These are phyloP conservation scores for Aquilaria malaccensis DNA, from an alignment of 345 rosid species.

Conservation along the genomic window DNA sequence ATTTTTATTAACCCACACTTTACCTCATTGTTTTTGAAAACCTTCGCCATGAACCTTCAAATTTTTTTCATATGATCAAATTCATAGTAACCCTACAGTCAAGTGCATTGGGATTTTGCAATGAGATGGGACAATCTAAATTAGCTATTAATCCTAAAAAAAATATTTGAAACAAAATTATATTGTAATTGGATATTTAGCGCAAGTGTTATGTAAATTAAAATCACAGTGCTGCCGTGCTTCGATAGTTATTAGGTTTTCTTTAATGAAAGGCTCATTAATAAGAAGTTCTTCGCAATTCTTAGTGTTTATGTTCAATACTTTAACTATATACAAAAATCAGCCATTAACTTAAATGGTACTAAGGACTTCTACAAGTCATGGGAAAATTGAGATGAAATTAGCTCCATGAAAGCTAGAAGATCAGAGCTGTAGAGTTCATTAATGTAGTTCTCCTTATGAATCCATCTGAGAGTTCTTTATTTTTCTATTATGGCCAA, in stretches of 20 bases:
- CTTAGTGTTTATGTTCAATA: constrained; percentile 82
- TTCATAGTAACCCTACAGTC: constrained; percentile 55
- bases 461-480: no score
- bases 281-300: constrained; percentile 90
- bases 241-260: constrained; percentile 77
- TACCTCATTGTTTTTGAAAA: constrained; percentile 1
- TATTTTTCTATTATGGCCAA: no score
- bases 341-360: not conserved
- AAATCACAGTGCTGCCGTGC: constrained; percentile 21
- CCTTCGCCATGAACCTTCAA: constrained; percentile 87
- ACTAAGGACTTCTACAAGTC: no score
- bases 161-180: constrained; percentile 1
- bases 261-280: constrained; percentile 70
- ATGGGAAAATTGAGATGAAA: no score
- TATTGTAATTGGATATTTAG: constrained; percentile 1
- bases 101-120: constrained; percentile 78
- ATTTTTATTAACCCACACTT: no score
- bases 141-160: not conserved
- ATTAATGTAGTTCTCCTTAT: no score
- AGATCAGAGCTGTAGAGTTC: no score
- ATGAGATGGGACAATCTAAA: constrained; percentile 9
- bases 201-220: constrained; percentile 5
- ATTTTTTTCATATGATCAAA: constrained; percentile 7
- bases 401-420: not conserved
- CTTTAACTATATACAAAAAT: constrained; percentile 65